phyloP scores from a whole-genome alignment of 2,329 filamentous ascomycete genomes.

The Macroventuria anomochaeta region DNA sequence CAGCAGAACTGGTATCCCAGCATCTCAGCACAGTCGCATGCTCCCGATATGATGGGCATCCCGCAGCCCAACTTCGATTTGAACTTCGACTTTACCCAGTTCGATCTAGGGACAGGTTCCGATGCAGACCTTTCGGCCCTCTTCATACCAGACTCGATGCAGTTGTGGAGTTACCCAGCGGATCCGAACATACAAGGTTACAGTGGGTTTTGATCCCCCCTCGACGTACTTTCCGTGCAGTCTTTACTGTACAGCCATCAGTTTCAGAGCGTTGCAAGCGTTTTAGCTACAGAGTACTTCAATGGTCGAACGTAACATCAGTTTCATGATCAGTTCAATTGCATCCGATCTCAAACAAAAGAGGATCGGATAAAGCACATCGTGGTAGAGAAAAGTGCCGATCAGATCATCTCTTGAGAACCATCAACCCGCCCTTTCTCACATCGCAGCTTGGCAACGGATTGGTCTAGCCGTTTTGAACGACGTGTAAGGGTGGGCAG shows the following conservation, averaged over 20 bases:
- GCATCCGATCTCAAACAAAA: not conserved
- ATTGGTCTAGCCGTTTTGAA: slow-evolving; percentile 6
- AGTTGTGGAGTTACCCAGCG: slow-evolving; percentile 35
- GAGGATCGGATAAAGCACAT: not conserved
- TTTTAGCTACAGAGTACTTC: not conserved
- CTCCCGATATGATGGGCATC: slow-evolving; percentile 37
- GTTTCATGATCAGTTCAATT: not conserved
- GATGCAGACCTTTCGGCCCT: slow-evolving; percentile 46
- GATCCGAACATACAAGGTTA: slow-evolving; percentile 27
- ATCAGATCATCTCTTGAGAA: slow-evolving; percentile 2
- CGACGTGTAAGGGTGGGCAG: slow-evolving; percentile 8
- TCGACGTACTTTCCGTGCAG: not conserved
- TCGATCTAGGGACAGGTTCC: slow-evolving; percentile 45
- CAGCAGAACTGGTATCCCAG: slow-evolving; percentile 41
- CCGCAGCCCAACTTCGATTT: slow-evolving; percentile 39
- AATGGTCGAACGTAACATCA: slow-evolving; percentile 3
- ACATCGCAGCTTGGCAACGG: slow-evolving; percentile 7
- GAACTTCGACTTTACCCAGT: slow-evolving; percentile 47
- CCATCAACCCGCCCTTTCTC: slow-evolving; percentile 2
- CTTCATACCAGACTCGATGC: slow-evolving; percentile 46
- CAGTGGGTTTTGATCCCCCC: slow-evolving; percentile 6
- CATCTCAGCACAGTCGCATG: slow-evolving; percentile 22
- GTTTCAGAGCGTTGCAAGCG: slow-evolving; percentile 5
- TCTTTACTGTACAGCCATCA: not conserved
- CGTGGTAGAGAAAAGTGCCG: not conserved